These are phyloP conservation scores for Odonthalia washingtoniensis DNA, from an alignment of 31 red algal genomes.

Conservation along the genomic window DNA sequence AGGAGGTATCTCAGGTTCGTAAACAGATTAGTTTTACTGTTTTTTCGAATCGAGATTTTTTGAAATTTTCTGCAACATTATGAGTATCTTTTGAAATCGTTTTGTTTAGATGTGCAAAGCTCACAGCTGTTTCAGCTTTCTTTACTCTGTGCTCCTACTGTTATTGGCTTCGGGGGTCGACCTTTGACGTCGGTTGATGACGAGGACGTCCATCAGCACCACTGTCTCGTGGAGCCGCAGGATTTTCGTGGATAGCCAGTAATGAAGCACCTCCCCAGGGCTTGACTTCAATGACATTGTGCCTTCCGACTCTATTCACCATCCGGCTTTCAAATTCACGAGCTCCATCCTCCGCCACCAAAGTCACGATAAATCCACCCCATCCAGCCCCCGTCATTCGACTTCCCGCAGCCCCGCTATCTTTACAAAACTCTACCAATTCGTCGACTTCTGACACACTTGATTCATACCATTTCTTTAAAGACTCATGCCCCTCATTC, in stretches of 20 bases:
- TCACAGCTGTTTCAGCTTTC: no score
- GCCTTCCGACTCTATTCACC: constrained; percentile 26
- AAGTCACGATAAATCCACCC: constrained; percentile 71
- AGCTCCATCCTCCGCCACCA: constrained; percentile 43
- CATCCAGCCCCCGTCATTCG: constrained; percentile 75
- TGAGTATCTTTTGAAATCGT: no score
- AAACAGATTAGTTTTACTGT: no score
- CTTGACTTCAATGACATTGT: constrained; percentile 44
- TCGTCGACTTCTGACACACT: constrained; percentile 66
- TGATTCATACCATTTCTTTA: constrained; percentile 54
- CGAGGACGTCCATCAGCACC: no score
- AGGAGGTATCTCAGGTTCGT: no score
- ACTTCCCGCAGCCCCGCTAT: constrained; percentile 54
- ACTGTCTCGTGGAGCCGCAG: constrained; percentile 4
- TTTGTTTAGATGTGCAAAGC: no score
- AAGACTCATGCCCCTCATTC: constrained; percentile 65
- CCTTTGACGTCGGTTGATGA: no score
- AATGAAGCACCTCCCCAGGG: constrained; percentile 55
- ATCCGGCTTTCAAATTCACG: constrained; percentile 37
- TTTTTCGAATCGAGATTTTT: no score
- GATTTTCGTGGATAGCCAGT: constrained; percentile 56
- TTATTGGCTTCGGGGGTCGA: no score
- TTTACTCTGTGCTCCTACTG: no score
- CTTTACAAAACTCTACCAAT: constrained; percentile 57
- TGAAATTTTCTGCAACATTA: no score